Evolutionary conservation across 2,329 filamentous ascomycete species (phyloP), one percentile per base, ranked within the genome.

Genomic region (Akanthomyces uredinophilus): DNA sequence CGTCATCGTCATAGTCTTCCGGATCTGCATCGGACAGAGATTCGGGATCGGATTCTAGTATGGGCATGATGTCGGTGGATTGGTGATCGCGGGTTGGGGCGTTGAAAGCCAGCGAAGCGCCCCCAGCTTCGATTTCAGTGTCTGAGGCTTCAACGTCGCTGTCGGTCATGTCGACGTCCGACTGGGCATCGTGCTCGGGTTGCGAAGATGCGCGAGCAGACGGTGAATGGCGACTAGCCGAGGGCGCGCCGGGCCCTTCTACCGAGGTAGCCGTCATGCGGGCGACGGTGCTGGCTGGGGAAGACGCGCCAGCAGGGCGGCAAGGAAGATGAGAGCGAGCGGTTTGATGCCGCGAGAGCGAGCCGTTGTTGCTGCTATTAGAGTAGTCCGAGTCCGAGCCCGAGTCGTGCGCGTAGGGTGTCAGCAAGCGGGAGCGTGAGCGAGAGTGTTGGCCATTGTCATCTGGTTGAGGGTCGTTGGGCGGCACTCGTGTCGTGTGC

Each of bases 101-200:
- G 16, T 22, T 20, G 20, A 61, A 55, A 39, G 59, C 46, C 20
- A 51, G 41, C 27, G 54, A 27, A 56, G 54, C 63, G 49, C 56
- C 63, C 32, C 60, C 57, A 60, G 35, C 10, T 8, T 24, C 43
- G 35, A 66, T 62, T 22, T 66, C 63, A 16, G 66, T 50, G 53
- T 68, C 59, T 6, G 51, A 55, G 4, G 46, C 59, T 39, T 41
- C 37, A 16, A 5, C 32, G 35, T 49, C 61, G 16, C 29, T 55
- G 22, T 60, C 49, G 35, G 39, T 39, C 44, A 56, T 44, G 35
- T 64, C 54, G 41, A 70, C 62, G 47, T 66, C 65, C 46, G 64
- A 50, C 58, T 68, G 68, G 60, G 69, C 65, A 65, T 63, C 64
- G 46, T 62, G 41, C 49, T 22, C 22, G 5, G 43, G 44, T 1